These are phyloP conservation scores for Aechmea fasciata DNA, from an alignment of 176 grass and related monocot species.

Conservation along the genomic window DNA sequence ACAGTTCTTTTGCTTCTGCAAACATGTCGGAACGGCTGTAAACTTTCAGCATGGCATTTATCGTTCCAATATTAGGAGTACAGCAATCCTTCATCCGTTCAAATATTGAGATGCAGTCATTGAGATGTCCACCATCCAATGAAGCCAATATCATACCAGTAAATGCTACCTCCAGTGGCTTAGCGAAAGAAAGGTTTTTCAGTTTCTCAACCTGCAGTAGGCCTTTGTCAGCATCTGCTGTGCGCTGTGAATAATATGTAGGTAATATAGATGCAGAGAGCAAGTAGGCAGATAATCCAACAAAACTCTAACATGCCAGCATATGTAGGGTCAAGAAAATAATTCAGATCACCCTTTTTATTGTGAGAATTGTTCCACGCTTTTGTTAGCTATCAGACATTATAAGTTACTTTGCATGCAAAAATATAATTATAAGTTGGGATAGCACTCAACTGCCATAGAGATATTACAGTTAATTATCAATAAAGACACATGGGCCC, in stretches of 20 bases:
- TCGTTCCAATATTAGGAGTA: constrained; percentile 71
- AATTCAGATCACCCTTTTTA: no score
- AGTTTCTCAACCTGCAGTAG: constrained; percentile 71
- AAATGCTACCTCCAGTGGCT: constrained; percentile 77
- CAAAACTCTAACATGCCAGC: no score
- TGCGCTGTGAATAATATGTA: neutral
- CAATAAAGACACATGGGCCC: no score
- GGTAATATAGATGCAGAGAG: neutral
- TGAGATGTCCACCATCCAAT: constrained; percentile 65
- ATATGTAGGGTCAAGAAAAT: no score
- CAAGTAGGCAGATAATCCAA: neutral
- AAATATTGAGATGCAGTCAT: constrained; percentile 81
- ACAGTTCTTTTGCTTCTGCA: constrained; percentile 74
- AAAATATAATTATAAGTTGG: no score
- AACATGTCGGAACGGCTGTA: constrained; percentile 78
- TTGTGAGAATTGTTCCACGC: no score
- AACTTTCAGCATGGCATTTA: constrained; percentile 90
- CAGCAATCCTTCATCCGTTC: constrained; percentile 69
- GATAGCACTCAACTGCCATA: neutral
- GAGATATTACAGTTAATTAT: neutral
- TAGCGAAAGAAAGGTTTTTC: constrained; percentile 53
- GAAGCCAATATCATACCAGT: constrained; percentile 93
- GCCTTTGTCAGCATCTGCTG: neutral
- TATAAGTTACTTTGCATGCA: no score
- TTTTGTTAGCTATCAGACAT: no score